Base-by-base conservation (phyloP, 2,329 filamentous ascomycete genomes). In the Teratosphaeria viscida region DNA sequence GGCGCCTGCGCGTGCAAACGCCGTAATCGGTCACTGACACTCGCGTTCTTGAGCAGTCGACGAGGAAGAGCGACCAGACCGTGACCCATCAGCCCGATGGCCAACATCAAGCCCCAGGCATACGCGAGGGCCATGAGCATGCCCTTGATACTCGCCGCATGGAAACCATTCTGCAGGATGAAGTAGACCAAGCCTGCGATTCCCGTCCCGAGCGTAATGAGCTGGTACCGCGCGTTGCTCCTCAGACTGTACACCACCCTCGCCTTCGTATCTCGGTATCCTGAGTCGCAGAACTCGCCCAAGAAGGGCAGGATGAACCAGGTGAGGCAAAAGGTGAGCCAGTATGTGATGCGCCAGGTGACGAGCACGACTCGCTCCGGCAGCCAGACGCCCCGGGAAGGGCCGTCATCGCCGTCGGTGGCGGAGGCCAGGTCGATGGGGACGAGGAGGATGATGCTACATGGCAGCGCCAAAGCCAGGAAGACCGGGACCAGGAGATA, bases 51-150 rank as follows among this genome's bases (percentile, higher is more conserved):
- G 68, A 94, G 87, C 16, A 99, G 78, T 43, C 83, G 84, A 64
- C 92, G 82, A 0, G 94, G 94, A 60, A 99, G 88, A 1, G 92
- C 88, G 35, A 99, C 94, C 29, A 99, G 80, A 7, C 94, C 94
- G 73, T 99, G 94, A 6, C 94, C 94, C 92, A 99, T 97, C 49
- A 99, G 81, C 70, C 96, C 97, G 63, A 99, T 96, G 54, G 92
- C 94, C 57, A 97, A 80, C 4, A 92, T 81, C 67, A 99, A 77
- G 67, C 92, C 91, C 88, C 92, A 97, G 61, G 90, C 90, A 74
- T 99, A 99, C 43, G 92, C 89, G 61, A 97, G 78, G 14, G 94
- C 92, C 89, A 99, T 96, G 64, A 95, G 81, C 49, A 95, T 79
- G 39, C 84, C 86, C 76, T 95, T 96, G 66, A 97, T 80, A 0